These are phyloP conservation scores for Phytophthora citricola DNA, from an alignment of 352 stramenopile genomes.

Conservation along the genomic window DNA sequence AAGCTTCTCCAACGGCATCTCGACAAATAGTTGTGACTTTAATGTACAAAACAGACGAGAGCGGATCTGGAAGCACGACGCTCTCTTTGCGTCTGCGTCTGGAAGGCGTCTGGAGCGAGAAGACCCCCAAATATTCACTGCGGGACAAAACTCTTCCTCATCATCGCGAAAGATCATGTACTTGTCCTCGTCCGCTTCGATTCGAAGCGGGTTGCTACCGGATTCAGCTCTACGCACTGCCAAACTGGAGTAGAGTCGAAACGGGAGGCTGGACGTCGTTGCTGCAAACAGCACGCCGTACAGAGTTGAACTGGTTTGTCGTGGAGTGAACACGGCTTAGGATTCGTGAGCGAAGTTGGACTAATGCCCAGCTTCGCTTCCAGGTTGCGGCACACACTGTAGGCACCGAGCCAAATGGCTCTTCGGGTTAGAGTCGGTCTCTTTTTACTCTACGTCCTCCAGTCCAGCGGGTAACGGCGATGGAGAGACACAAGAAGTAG, in stretches of 20 bases:
- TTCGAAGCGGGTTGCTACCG: conserved; percentile 22
- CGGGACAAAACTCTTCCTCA: conserved; percentile 41
- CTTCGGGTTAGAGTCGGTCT: conserved; percentile 3
- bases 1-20: conserved; percentile 35
- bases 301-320: conserved; percentile 33
- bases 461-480: not conserved
- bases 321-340: conserved; percentile 31
- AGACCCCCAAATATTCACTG: conserved; percentile 43
- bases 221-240: conserved; percentile 20
- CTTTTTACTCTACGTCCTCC: conserved; percentile 8
- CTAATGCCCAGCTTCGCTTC: conserved; percentile 42
- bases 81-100: conserved; percentile 19
- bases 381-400: conserved; percentile 43
- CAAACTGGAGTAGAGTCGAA: conserved; percentile 35
- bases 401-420: conserved; percentile 58
- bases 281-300: conserved; percentile 33
- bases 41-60: conserved; percentile 33
- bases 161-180: conserved; percentile 40
- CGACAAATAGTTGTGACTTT: conserved; percentile 37
- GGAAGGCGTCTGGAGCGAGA: conserved; percentile 18
- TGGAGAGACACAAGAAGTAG: conserved; percentile 6
- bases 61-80: conserved; percentile 24
- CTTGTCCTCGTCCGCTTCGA: conserved; percentile 30
- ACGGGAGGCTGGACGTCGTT: conserved; percentile 34
- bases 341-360: conserved; percentile 9